Evolutionary conservation across 495 filamentous ascomycete species (phyloP).

Genomic region (Podospora sp.): DNA sequence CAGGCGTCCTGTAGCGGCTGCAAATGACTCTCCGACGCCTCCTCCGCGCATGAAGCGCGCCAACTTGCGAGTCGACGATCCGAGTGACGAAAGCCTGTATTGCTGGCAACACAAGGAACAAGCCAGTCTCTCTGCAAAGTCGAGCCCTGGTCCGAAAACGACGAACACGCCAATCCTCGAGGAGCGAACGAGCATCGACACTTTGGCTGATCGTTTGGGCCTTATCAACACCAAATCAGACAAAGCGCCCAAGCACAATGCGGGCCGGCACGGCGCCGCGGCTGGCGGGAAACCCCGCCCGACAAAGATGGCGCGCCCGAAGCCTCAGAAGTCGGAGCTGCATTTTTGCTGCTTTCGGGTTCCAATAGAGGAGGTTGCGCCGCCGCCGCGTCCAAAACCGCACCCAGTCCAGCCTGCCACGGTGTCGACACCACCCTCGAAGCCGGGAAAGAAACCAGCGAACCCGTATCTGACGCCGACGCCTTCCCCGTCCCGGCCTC

Average conservation of each 20-base stretch:
- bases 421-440: slow-evolving; percentile 31
- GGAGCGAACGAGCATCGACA: slow-evolving; percentile 77
- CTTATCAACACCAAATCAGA: slow-evolving; percentile 51
- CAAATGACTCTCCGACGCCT: slow-evolving; percentile 29
- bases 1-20: slow-evolving; percentile 62
- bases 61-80: slow-evolving; percentile 53
- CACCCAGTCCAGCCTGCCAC: slow-evolving; percentile 41
- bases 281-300: slow-evolving; percentile 27
- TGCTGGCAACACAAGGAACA: slow-evolving; percentile 97
- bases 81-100: slow-evolving; percentile 55
- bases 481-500: slow-evolving; percentile 30
- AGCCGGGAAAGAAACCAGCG: slow-evolving; percentile 31
- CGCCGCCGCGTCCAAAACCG: slow-evolving; percentile 42
- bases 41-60: slow-evolving; percentile 41
- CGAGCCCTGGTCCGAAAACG: slow-evolving; percentile 43
- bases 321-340: slow-evolving; percentile 33
- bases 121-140: slow-evolving; percentile 52
- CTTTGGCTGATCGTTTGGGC: slow-evolving; percentile 75
- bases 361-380: slow-evolving; percentile 41
- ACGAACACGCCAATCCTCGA: slow-evolving; percentile 46
- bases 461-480: slow-evolving; percentile 23
- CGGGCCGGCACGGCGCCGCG: slow-evolving; percentile 16
- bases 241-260: slow-evolving; percentile 27
- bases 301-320: slow-evolving; percentile 34
- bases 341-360: slow-evolving; percentile 51